These are phyloP conservation scores for Coniella lustricola DNA, from an alignment of 2,329 filamentous ascomycete species.

Conservation along the genomic window DNA sequence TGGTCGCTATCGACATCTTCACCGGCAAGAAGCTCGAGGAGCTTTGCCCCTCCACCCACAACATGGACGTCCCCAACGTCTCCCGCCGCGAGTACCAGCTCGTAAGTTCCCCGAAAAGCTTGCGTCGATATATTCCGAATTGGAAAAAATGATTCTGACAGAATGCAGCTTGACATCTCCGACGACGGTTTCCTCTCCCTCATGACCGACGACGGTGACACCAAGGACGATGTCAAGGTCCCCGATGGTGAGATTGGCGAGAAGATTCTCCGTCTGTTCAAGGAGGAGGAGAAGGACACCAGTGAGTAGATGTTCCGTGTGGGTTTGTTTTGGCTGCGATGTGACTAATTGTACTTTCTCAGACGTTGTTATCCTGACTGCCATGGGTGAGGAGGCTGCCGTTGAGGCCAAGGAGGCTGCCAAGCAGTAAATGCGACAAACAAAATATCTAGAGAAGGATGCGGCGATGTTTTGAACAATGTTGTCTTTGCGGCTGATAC, in stretches of 20 bases:
- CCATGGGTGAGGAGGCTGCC: conserved; percentile 92
- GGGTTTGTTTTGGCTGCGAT: neutral
- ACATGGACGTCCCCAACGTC: conserved; percentile 98
- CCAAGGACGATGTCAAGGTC: conserved; percentile 92
- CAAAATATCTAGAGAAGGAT: conserved; percentile 4
- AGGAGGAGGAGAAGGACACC: conserved; percentile 79
- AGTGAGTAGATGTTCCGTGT: conserved; percentile 54
- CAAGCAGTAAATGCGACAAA: conserved; percentile 25
- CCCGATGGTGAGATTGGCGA: conserved; percentile 85
- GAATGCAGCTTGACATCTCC: conserved; percentile 73
- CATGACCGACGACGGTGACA: conserved; percentile 77
- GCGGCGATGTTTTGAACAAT: conserved; percentile 13
- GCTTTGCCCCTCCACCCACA: conserved; percentile 93
- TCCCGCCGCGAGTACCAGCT: conserved; percentile 85
- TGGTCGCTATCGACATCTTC: conserved; percentile 98
- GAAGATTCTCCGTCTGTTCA: conserved; percentile 77
- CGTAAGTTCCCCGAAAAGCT: conserved; percentile 50
- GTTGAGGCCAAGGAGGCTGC: conserved; percentile 94
- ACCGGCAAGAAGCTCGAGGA: conserved; percentile 99
- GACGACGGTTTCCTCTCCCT: conserved; percentile 94
- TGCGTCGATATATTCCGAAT: neutral
- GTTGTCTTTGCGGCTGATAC: conserved; percentile 8
- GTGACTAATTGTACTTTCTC: conserved; percentile 19
- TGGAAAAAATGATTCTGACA: neutral
- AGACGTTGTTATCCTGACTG: conserved; percentile 89